Evolutionary conservation across 805 yeast genomes (phyloP).

Genomic region (Saturnispora ahearnii): DNA sequence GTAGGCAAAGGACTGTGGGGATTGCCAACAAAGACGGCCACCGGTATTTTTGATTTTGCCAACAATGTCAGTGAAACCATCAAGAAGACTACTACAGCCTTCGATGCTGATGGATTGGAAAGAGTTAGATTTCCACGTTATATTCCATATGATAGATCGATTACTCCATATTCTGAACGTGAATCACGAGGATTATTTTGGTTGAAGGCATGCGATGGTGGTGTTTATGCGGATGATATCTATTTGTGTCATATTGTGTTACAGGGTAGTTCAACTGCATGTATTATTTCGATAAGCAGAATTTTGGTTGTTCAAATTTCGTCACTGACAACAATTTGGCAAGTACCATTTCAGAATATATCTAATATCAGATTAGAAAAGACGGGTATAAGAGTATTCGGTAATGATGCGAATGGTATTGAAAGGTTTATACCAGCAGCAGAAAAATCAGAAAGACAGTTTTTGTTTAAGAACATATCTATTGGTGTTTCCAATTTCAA

Average conservation of each 20-base stretch:
- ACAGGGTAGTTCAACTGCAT: constrained; percentile 71
- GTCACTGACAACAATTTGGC: constrained; percentile 60
- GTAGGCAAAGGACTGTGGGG: constrained; percentile 93
- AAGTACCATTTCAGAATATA: constrained; percentile 52
- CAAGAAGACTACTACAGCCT: constrained; percentile 81
- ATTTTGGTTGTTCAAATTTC: constrained; percentile 62
- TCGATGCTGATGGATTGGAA: constrained; percentile 68
- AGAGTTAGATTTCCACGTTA: constrained; percentile 78
- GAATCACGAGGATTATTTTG: constrained; percentile 94
- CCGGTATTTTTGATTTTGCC: constrained; percentile 89
- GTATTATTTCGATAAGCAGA: constrained; percentile 63
- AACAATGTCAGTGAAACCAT: constrained; percentile 91
- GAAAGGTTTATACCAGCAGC: constrained; percentile 65
- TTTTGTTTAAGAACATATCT: constrained; percentile 63
- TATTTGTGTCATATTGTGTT: constrained; percentile 81
- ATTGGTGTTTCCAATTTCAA: constrained; percentile 78
- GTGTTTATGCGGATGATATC: constrained; percentile 57
- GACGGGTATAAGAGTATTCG: constrained; percentile 65
- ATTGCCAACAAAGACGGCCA: constrained; percentile 92
- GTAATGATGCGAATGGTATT: constrained; percentile 35
- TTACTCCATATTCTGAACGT: constrained; percentile 66
- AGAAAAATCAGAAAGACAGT: constrained; percentile 51
- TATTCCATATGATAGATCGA: constrained; percentile 58
- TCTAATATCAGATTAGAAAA: constrained; percentile 66
- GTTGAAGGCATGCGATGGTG: constrained; percentile 79